Percentiles rank a stretch among this genome's conserved stretches.
phyloP scores from a whole-genome alignment of 2,329 filamentous ascomycete genomes.

The Rachicladosporium sp. region DNA sequence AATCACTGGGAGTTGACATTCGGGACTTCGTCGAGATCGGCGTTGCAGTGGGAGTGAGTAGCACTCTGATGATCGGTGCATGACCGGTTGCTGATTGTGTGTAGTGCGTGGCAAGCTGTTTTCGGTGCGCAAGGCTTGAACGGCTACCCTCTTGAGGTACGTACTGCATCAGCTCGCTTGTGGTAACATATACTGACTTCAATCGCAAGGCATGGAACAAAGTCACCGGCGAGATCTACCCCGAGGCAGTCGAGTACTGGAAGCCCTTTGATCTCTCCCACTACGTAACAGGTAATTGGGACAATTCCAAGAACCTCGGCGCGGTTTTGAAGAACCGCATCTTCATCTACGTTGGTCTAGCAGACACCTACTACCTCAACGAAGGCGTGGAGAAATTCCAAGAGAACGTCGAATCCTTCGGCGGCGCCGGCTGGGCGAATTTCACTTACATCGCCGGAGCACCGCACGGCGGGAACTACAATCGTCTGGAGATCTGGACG shows the following conservation, averaged over 20 bases:
- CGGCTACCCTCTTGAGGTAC: conserved; percentile 24
- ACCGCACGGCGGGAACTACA: conserved; percentile 24
- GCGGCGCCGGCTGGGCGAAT: conserved; percentile 26
- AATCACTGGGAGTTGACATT: conserved; percentile 29
- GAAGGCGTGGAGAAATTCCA: conserved; percentile 26
- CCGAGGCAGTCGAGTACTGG: conserved; percentile 25
- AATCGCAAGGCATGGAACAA: conserved; percentile 23
- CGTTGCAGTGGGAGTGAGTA: conserved; percentile 23
- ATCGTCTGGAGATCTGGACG: conserved; percentile 20
- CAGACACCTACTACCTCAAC: conserved; percentile 27
- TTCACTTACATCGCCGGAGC: conserved; percentile 22
- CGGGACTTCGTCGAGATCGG: conserved; percentile 23
- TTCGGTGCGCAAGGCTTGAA: conserved; percentile 16
- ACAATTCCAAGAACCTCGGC: conserved; percentile 22
- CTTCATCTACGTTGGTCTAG: conserved; percentile 24
- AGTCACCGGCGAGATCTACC: conserved; percentile 27
- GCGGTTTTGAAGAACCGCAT: conserved; percentile 21
- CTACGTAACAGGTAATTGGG: conserved; percentile 24
- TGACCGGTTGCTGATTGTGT: neutral
- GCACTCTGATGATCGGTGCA: neutral
- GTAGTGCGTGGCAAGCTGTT: conserved; percentile 24
- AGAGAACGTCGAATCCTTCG: conserved; percentile 20
- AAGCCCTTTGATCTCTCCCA: conserved; percentile 25
- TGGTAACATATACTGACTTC: neutral
- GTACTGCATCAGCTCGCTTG: neutral